Evolutionary conservation across 2,329 filamentous ascomycete genomes (phyloP), one percentile per base, ranked within the genome.

Genomic region (Cyphellophora attinorum): DNA sequence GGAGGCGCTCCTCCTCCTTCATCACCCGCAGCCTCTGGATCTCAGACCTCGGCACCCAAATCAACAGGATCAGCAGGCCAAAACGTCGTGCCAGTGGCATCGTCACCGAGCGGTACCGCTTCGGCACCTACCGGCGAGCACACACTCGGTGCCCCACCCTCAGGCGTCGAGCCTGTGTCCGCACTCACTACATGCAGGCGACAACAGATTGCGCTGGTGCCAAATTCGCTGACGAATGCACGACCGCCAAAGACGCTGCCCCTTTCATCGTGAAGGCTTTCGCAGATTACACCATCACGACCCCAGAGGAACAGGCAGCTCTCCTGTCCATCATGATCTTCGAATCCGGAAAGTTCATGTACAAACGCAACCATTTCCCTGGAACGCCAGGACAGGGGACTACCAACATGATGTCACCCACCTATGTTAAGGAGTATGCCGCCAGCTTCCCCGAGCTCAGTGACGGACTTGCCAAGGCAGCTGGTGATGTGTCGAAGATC

Each of bases 311-410:
- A 47, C 76, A 81, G 52, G 83, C 83, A 5, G 82, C 78, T 14
- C 57, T 88, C 11, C 52, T 91, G 28, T 67, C 77, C 10, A 65
- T 85, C 51, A 80, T 84, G 62, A 73, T 79, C 8, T 78, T 77
- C 52, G 85, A 93, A 61, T 76, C 73, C 2, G 74, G 38, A 14
- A 68, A 78, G 42, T 83, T 88, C 60, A 67, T 72, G 49, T 88
- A 74, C 68, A 83, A 79, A 58, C 70, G 67, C 55, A 85, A 86
- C 59, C 63, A 76, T 48, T 70, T 56, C 60, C 70, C 70, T 0
- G 56, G 52, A 11, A 27, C 60, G 0, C 67, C 78, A 0, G 83
- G 82, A 6, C 80, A 88, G 55, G 82, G 82, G 15, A 86, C 82
- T 0, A 60, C 74, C 3, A 77, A 76, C 51, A 81, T 81, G 77